Conservation (phyloP, 495 filamentous ascomycete genomes). For the Zalerion maritima region DNA sequence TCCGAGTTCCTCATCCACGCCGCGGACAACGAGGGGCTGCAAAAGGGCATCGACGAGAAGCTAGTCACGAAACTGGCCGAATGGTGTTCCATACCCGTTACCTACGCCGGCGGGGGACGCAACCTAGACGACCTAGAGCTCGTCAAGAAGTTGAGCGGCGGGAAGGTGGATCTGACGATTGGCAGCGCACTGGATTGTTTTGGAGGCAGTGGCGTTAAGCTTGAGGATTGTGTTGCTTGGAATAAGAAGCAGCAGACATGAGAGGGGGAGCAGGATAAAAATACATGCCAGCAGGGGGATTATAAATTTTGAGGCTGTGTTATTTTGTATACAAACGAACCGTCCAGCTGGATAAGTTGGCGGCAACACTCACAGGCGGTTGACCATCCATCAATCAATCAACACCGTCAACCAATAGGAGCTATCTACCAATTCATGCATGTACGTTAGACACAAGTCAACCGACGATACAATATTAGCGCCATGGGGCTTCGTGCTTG, state of each 20-base stretch:
- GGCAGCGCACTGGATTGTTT: conserved; percentile 94
- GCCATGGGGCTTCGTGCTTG: too few species aligned
- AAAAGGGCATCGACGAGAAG: conserved; percentile 75
- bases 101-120: conserved; percentile 88
- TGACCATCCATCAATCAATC: too few species aligned
- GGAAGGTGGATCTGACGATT: conserved; percentile 85
- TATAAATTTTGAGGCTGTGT: too few species aligned
- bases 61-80: conserved; percentile 60
- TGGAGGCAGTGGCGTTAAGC: conserved; percentile 69
- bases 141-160: conserved; percentile 61
- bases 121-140: conserved; percentile 62
- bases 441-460: too few species aligned
- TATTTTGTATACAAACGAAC: too few species aligned
- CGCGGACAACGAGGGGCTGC: conserved; percentile 94
- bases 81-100: conserved; percentile 85
- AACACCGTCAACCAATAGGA: too few species aligned
- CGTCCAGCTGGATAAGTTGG: too few species aligned
- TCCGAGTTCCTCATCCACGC: conserved; percentile 95
- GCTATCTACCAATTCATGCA: too few species aligned
- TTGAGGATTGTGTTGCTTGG: conserved; percentile 82
- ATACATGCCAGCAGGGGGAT: too few species aligned
- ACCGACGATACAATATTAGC: too few species aligned
- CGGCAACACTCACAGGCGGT: too few species aligned
- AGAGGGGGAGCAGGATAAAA: too few species aligned
- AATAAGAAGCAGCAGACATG: conserved; percentile 38